phyloP scores from a whole-genome alignment of 306 rosid species.

The Vicia sativa region DNA sequence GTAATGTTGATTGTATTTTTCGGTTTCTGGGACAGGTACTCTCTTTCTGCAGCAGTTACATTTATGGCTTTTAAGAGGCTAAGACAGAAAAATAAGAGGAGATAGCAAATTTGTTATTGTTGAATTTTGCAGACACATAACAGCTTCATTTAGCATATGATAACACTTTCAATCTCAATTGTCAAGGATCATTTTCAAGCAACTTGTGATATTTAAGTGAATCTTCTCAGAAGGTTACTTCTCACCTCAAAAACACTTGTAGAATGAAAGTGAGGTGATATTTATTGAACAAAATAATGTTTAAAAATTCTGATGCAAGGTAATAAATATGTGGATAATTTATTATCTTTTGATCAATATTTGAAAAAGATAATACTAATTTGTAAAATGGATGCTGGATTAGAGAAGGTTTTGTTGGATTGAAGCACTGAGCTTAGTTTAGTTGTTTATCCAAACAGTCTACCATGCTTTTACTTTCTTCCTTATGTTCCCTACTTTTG shows the following conservation, averaged over 20 bases:
- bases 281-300: slow-evolving; percentile 4
- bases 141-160: slow-evolving; percentile 8
- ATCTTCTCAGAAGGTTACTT: slow-evolving; percentile 11
- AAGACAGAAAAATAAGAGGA: slow-evolving; percentile 53
- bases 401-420: no score
- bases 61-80: slow-evolving; percentile 87
- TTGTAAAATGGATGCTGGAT: slow-evolving; percentile 7
- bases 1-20: neutral
- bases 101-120: slow-evolving; percentile 44
- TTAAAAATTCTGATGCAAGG: slow-evolving; percentile 10
- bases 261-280: slow-evolving; percentile 27
- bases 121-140: slow-evolving; percentile 5
- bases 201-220: slow-evolving; percentile 28
- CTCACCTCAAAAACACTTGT: slow-evolving; percentile 25
- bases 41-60: slow-evolving; percentile 91
- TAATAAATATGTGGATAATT: slow-evolving; percentile 28
- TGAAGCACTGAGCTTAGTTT: no score
- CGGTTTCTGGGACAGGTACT: slow-evolving; percentile 58
- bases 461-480: no score
- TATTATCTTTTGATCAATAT: slow-evolving; percentile 13
- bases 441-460: no score
- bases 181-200: slow-evolving; percentile 32
- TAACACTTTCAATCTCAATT: slow-evolving; percentile 16
- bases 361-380: slow-evolving; percentile 12
- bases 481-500: no score